A percentile compares a stretch with the other conserved stretches of the same genome.
Evolutionary conservation across 2,329 filamentous ascomycete genomes (phyloP).

Genomic region (Pseudopithomyces chartarum): DNA sequence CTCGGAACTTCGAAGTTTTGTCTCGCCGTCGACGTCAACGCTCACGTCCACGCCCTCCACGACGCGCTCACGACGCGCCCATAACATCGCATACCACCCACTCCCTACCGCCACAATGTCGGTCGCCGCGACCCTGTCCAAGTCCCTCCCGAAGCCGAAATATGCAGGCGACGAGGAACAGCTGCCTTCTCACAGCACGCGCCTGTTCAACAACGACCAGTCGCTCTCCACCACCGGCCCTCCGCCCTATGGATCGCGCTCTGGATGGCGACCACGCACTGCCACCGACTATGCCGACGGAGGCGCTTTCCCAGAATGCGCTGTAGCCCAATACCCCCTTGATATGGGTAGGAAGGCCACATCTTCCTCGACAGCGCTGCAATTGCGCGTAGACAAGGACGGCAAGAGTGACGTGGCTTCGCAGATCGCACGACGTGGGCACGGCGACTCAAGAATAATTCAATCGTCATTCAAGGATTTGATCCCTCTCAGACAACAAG

Average conservation of each 20-base stretch:
- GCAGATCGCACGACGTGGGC: slow-evolving; percentile 88
- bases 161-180: slow-evolving; percentile 92
- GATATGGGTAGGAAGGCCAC: slow-evolving; percentile 84
- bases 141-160: slow-evolving; percentile 84
- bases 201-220: slow-evolving; percentile 65
- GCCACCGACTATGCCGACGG: slow-evolving; percentile 95
- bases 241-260: slow-evolving; percentile 83
- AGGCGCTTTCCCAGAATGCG: slow-evolving; percentile 92
- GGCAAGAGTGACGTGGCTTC: slow-evolving; percentile 92
- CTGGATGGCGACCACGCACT: slow-evolving; percentile 86
- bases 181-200: slow-evolving; percentile 67
- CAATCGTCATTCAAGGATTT: slow-evolving; percentile 97
- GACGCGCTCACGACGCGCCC: neutral
- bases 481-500: slow-evolving; percentile 89
- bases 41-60: no score
- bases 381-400: slow-evolving; percentile 87
- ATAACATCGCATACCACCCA: slow-evolving; percentile 8
- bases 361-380: slow-evolving; percentile 65
- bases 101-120: slow-evolving; percentile 30
- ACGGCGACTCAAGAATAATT: slow-evolving; percentile 80
- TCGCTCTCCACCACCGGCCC: slow-evolving; percentile 63
- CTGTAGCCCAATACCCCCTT: slow-evolving; percentile 91
- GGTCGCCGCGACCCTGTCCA: slow-evolving; percentile 67
- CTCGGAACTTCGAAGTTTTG: slow-evolving; percentile 1
- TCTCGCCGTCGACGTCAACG: slow-evolving; percentile 1